These are phyloP conservation scores for Picochlorum sp. DNA, from an alignment of 139 green algal species.

Conservation along the genomic window DNA sequence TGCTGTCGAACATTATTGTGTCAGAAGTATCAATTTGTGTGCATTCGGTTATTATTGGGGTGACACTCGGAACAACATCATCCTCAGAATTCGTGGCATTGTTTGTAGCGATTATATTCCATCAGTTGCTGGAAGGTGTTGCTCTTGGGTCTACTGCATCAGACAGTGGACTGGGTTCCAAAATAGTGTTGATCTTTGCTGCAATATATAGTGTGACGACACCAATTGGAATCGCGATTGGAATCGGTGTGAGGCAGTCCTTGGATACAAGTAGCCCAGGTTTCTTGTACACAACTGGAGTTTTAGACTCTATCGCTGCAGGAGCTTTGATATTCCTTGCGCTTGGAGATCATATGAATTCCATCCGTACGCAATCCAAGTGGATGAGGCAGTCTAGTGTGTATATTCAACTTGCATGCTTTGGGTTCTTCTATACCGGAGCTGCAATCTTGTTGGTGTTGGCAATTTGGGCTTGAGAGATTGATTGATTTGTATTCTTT, in stretches of 20 bases:
- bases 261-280: slow-evolving; percentile 30
- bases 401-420: slow-evolving; percentile 10
- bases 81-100: slow-evolving; percentile 25
- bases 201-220: slow-evolving; percentile 43
- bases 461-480: slow-evolving; percentile 10
- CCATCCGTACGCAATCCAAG: not conserved
- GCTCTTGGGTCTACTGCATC: slow-evolving; percentile 35
- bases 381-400: slow-evolving; percentile 1
- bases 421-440: slow-evolving; percentile 16
- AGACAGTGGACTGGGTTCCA: slow-evolving; percentile 18
- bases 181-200: slow-evolving; percentile 24
- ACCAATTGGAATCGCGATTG: slow-evolving; percentile 47
- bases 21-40: slow-evolving; percentile 10
- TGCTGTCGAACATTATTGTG: slow-evolving; percentile 7
- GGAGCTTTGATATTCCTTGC: slow-evolving; percentile 9
- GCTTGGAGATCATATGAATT: slow-evolving; percentile 7
- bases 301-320: slow-evolving; percentile 1
- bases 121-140: slow-evolving; percentile 44
- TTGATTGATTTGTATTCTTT: not conserved
- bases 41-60: slow-evolving; percentile 33
- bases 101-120: slow-evolving; percentile 50
- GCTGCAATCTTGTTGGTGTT: slow-evolving; percentile 15
- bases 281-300: slow-evolving; percentile 5
- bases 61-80: slow-evolving; percentile 36
- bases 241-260: slow-evolving; percentile 30